phyloP scores from a whole-genome alignment of 73 alveolate genomes.

The Uronychia setigera region DNA sequence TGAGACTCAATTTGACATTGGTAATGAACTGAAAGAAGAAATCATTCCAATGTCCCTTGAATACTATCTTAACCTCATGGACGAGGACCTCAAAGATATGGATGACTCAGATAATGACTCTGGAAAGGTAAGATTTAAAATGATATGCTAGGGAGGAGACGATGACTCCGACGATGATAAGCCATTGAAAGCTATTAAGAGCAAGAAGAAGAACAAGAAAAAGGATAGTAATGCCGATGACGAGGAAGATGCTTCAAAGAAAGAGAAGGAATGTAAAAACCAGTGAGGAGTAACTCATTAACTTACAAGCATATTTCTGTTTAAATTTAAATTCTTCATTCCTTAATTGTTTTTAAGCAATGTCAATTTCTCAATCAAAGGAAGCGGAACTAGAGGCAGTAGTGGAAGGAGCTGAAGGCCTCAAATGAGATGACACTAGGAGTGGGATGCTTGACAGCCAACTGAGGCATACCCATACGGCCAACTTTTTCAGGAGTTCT shows the following conservation, averaged over 20 bases:
- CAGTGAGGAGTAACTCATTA: background rate
- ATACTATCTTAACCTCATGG: conserved; percentile 73
- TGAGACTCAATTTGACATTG: conserved; percentile 78
- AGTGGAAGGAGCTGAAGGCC: too few relatives aligned
- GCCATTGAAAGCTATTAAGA: conserved; percentile 7
- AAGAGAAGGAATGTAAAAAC: background rate
- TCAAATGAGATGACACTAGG: too few relatives aligned
- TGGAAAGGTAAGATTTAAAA: background rate
- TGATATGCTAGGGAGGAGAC: conserved; percentile 13
- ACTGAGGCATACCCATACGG: too few relatives aligned
- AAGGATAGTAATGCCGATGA: background rate
- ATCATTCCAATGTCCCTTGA: conserved; percentile 85
- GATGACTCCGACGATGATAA: conserved; percentile 49
- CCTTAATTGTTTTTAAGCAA: too few relatives aligned
- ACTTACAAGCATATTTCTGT: too few relatives aligned
- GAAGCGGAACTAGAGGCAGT: too few relatives aligned
- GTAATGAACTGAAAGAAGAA: conserved; percentile 75
- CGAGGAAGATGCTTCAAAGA: too few relatives aligned
- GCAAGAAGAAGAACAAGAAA: conserved; percentile 5
- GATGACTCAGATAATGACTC: conserved; percentile 68
- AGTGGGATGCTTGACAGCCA: too few relatives aligned
- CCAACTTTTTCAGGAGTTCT: too few relatives aligned
- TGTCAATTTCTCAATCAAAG: too few relatives aligned
- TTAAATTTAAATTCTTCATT: too few relatives aligned
- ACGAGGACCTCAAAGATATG: conserved; percentile 64